Percentiles rank a stretch among this genome's conserved stretches.
phyloP scores from a whole-genome alignment of 225 moss, liverwort and hornwort genomes.

The Bryoerythrophyllum caledonicum region DNA sequence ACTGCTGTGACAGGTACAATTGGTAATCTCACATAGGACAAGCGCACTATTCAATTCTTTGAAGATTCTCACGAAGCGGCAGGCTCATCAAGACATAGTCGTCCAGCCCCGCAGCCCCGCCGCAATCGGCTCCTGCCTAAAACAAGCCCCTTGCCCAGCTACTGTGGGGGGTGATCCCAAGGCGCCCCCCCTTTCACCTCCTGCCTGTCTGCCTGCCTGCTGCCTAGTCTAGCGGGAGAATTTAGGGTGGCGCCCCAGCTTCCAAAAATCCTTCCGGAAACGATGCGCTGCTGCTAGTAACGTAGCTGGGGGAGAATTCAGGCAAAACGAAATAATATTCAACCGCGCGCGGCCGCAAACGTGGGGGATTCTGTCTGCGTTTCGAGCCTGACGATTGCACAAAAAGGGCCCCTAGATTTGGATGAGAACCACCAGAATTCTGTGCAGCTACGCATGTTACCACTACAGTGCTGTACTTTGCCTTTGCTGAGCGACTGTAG shows the following conservation, averaged over 20 bases:
- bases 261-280: no score
- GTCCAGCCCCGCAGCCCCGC: not conserved
- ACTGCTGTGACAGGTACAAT: no score
- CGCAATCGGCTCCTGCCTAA: not conserved
- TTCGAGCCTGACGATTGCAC: not conserved
- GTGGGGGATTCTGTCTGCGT: not conserved
- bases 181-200: no score
- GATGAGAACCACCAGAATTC: not conserved
- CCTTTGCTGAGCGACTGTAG: not conserved
- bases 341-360: not conserved
- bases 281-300: no score
- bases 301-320: no score
- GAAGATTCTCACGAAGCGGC: not conserved
- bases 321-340: not conserved
- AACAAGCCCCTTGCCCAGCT: not conserved
- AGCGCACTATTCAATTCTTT: not conserved
- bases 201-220: no score
- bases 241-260: no score
- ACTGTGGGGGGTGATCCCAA: not conserved
- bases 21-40: not conserved
- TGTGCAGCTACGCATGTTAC: not conserved
- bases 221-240: no score
- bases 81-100: not conserved
- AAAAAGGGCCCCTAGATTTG: not conserved
- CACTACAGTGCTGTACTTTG: not conserved